Conservation (phyloP, 129 eudicot species). For the Logfia minima region DNA sequence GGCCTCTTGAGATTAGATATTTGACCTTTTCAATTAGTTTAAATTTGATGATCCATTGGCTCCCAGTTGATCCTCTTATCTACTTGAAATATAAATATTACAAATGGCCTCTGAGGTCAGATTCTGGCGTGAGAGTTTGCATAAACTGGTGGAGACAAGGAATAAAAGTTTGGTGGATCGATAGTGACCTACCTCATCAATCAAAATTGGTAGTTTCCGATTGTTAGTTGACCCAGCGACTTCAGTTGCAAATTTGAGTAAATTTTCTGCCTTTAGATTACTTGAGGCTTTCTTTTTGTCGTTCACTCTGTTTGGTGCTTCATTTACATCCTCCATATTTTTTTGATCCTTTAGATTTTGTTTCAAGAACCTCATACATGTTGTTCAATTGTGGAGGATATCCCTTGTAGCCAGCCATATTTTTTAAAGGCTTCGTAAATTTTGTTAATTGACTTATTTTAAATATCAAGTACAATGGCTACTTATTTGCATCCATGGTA, state of each 20-base stretch:
- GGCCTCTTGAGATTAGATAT: background rate
- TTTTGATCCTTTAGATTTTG: too few species aligned
- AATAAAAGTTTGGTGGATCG: background rate
- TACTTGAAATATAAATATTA: background rate
- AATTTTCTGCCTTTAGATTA: too few species aligned
- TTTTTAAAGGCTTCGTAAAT: background rate
- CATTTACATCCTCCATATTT: too few species aligned
- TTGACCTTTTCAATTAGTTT: background rate
- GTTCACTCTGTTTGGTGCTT: too few species aligned
- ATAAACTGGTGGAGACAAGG: background rate
- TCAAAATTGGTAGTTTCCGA: background rate
- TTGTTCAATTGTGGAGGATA: too few species aligned
- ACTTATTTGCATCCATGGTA: background rate
- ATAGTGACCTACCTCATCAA: background rate
- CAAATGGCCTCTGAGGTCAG: background rate
- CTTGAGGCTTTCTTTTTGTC: too few species aligned
- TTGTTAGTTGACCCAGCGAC: background rate
- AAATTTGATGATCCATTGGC: background rate
- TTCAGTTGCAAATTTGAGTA: too few species aligned
- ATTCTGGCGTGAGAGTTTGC: background rate
- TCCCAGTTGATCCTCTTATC: background rate
- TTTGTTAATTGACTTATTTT: background rate
- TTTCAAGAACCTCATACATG: too few species aligned
- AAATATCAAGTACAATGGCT: background rate
- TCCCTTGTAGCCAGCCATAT: background rate